Base-by-base conservation (phyloP, 2,329 filamentous ascomycete species). In the Hypomyces rosellus region DNA sequence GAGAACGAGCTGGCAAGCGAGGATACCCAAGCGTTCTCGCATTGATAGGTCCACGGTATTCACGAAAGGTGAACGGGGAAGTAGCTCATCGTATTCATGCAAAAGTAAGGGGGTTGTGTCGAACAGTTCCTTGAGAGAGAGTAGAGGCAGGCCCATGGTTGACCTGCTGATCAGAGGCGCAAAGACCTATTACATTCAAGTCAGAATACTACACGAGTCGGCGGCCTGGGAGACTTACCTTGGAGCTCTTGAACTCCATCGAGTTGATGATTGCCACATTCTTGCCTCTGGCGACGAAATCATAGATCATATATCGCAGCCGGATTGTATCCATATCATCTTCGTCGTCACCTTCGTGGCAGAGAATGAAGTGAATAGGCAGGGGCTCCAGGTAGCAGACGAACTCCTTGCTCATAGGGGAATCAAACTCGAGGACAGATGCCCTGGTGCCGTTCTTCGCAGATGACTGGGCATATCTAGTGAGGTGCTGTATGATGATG, bases 331-430 rank as follows among this genome's bases (percentile, higher is more conserved):
- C 51, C 2, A 39, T 50, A 38, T 45, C 45, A n/a, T 53, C 33
- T 54, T 43, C 66, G 59, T 15, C 51, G n/a, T 54, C 50, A 5
- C 83, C 85, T 61, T 88, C 82, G 56, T 87, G 83, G 47, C 78
- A 80, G 70, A 90, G 77, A 47, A 89, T 67, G 57, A 89, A 88
- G 60, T 86, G 83, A 3, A 82, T 69, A 0, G 80, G 75, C 20
- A 75, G 73, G 1, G 63, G 60, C 2, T 68, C 55, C 2, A 87
- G 67, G 58, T 88, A 86, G 1, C 72, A 58, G 5, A 63, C 53
- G 57, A 88, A 89, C 0, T 68, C 68, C 0, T 63, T 45, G 38
- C 75, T 74, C 12, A 71, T 63, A 13, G 77, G 59, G 1, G 74
- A 75, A 5, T 70, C 55, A 57, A 81, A 82, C 1, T 69, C 60